Base-by-base conservation (phyloP, 108 stramenopile genomes). In the Nitzschia sp. region DNA sequence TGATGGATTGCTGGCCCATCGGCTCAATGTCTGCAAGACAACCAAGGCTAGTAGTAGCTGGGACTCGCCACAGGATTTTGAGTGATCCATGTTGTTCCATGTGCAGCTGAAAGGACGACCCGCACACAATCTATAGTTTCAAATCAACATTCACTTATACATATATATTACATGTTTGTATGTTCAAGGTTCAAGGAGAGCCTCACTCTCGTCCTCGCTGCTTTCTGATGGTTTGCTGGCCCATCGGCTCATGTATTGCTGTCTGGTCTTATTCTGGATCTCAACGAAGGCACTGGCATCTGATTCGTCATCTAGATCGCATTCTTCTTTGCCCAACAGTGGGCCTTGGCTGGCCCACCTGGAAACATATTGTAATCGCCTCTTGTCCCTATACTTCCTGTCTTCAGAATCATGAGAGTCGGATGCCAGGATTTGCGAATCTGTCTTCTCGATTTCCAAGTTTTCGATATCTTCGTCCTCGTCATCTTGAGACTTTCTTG, bases 201-300 rank as follows among this genome's bases (percentile, higher is more conserved):
- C 29, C 29, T 34, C 29, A 34, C 29, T 34, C 29, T 63, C 42
- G 1, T 65, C 66, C 37, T 69, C 57, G 2, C 20, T 12, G 34
- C n/a, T 14, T 37, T 51, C 68, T 7, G 17, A 41, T 1, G 56
- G 48, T 20, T 76, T 76, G 41, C 67, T 64, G 10, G 64, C 55
- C 75, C 75, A 76, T 25, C 75, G 75, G 57, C 58, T 59, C 2
- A 76, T n/a, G 15, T 69, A 63, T 43, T 51, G 48, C 53, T 76
- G 69, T 20, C 69, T 62, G n/a, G 58, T 56, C 52, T 65, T 57
- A 8, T 62, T 43, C n/a, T 50, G 21, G 22, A 63, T 56, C 26
- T 67, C 60, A 17, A 55, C 17, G 9, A 56, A 44, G 15, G 57
- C 57, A 14, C 67, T 63, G 51, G 68, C 59, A 38, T 67, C 66